These are phyloP conservation scores for Rhizopus stolonifer DNA, from an alignment of 371 early-diverging fungal genomes.

Conservation along the genomic window DNA sequence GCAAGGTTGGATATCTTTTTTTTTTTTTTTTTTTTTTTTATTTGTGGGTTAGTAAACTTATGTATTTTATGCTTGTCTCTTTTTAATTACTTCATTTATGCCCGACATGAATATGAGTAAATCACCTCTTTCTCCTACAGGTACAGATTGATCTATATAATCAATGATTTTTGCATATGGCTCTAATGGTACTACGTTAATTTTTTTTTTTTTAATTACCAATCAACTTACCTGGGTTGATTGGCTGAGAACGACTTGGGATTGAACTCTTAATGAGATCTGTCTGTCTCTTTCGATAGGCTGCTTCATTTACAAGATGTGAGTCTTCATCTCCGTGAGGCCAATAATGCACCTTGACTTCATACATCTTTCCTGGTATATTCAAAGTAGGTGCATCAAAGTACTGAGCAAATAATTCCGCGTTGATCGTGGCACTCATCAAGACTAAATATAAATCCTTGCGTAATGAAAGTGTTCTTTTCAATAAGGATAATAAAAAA, in stretches of 20 bases:
- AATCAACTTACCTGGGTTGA: constrained; percentile 54
- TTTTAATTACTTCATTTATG: constrained; percentile 64
- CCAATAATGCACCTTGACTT: constrained; percentile 53
- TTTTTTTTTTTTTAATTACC: too few species aligned
- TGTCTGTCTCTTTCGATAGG: constrained; percentile 42
- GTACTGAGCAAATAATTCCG: constrained; percentile 62
- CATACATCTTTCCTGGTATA: constrained; percentile 53
- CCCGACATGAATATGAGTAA: constrained; percentile 70
- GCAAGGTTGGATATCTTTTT: constrained; percentile 49
- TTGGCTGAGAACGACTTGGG: constrained; percentile 39
- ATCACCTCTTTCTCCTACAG: constrained; percentile 65
- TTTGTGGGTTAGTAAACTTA: too few species aligned
- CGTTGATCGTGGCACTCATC: constrained; percentile 84
- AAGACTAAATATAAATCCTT: constrained; percentile 56
- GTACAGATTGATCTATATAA: constrained; percentile 61
- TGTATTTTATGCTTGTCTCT: too few species aligned
- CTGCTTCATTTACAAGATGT: constrained; percentile 55
- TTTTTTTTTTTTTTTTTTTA: too few species aligned
- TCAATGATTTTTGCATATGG: constrained; percentile 66
- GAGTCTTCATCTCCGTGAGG: constrained; percentile 43
- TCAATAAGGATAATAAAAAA: constrained; percentile 58
- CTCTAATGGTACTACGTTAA: too few species aligned
- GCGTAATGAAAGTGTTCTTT: constrained; percentile 44
- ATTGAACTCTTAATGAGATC: constrained; percentile 46
- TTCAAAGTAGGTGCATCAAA: constrained; percentile 54